Evolutionary conservation across 192 early-diverging fungal species (phyloP).

Genomic region (Diversispora eburnea): DNA sequence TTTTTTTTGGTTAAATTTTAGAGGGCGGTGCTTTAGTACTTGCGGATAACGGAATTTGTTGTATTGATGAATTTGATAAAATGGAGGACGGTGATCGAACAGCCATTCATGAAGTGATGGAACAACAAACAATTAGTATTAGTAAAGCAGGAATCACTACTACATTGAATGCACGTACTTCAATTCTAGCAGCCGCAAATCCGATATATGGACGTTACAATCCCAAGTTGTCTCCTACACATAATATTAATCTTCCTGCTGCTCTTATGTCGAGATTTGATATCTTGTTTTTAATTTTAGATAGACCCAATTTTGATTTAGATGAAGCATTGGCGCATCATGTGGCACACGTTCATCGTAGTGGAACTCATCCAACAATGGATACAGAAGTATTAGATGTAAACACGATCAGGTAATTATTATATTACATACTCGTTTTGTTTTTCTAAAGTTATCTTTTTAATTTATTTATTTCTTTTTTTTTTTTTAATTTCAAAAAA

Average conservation of each 20-base stretch:
- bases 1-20: background rate
- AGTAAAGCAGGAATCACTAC: conserved; percentile 98
- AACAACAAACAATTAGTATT: conserved; percentile 98
- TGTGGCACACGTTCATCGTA: conserved; percentile 89
- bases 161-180: conserved; percentile 91
- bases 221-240: conserved; percentile 76
- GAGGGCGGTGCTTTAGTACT: conserved; percentile 97
- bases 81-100: conserved; percentile 97
- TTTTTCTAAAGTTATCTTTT: background rate
- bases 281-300: conserved; percentile 86
- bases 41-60: conserved; percentile 97
- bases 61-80: conserved; percentile 99
- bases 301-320: conserved; percentile 73
- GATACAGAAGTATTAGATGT: conserved; percentile 65
- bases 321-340: conserved; percentile 82
- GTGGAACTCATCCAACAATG: conserved; percentile 70
- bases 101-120: conserved; percentile 99
- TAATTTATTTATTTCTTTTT: too few relatives aligned
- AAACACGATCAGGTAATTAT: conserved; percentile 64
- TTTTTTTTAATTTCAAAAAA: background rate
- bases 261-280: conserved; percentile 93
- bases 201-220: conserved; percentile 96
- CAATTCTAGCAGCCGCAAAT: conserved; percentile 95
- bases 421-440: background rate
- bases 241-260: conserved; percentile 97